Base-by-base conservation (phyloP, 2,329 filamentous ascomycete species). In the Penicillium sp. region DNA sequence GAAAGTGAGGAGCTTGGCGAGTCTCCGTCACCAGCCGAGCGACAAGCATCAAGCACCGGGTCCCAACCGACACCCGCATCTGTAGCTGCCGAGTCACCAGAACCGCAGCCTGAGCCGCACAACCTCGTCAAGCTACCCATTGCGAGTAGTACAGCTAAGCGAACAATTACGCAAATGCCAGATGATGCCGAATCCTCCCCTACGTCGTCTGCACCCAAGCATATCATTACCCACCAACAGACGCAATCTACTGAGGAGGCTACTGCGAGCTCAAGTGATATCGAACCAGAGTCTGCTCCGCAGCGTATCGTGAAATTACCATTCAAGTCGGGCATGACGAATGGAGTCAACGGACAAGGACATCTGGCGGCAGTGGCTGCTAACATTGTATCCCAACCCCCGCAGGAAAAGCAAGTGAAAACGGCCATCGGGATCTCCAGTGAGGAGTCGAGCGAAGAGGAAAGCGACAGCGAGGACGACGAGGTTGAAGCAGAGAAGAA, bases 1-100 rank as follows among this genome's bases (percentile, higher is more conserved):
- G 60, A 55, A 37, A 71, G 68, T n/a, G 64, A 71, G 54, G 70
- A 72, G 50, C 58, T 71, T 6, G 67, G 69, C 6, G 66, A 60
- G 13, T 70, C 62, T 12, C 62, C 67, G 4, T 54, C 56, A 10
- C 58, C 66, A 10, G 42, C 50, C 7, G 29, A 40, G 7, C 51
- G 33, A 35, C 58, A 42, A 27, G 21, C 55, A 6, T 49, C 54
- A 4, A 56, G 50, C 2, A 35, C 48, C 3, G 51, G 40, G n/a
- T 56, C 56, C 13, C 29, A 55, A 15, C 23, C 54, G 29, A 40
- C 47, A 15, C 23, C 49, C n/a, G 13, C 15, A 3, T 33, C 50
- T 5, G 41, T n/a, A 13, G 13, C 10, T 53, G 25, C 41, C 6
- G 13, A 6, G 3, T 17, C 35, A 13, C 19, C 17, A 1, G 19